These are phyloP conservation scores for Euphrasia confusa DNA, from an alignment of 257 asterid genomes.

Conservation along the genomic window DNA sequence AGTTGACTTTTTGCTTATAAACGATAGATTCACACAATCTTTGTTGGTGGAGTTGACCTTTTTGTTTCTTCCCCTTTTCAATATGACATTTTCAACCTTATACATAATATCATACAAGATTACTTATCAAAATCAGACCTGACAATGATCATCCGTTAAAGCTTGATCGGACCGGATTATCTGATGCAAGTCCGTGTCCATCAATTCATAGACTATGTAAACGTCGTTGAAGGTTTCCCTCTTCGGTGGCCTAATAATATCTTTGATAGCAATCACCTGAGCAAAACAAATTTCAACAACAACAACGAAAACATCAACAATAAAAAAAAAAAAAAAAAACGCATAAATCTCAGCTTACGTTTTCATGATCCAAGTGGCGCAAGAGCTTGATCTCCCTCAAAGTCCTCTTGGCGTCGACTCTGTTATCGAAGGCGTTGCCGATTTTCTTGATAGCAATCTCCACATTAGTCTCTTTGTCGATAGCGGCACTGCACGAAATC, in stretches of 20 bases:
- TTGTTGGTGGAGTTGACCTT: background rate
- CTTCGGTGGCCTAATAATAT: conserved; percentile 68
- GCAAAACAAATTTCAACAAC: conserved; percentile 6
- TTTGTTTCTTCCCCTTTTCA: background rate
- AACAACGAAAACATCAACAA: background rate
- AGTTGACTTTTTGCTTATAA: background rate
- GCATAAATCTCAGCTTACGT: conserved; percentile 33
- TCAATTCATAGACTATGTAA: conserved; percentile 68
- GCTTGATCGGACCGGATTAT: conserved; percentile 78
- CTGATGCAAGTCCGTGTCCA: conserved; percentile 91
- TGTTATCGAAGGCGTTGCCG: conserved; percentile 74
- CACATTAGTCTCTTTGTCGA: conserved; percentile 62
- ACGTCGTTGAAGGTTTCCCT: conserved; percentile 72
- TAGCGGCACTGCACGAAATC: conserved; percentile 53
- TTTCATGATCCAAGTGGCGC: conserved; percentile 82
- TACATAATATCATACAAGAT: background rate
- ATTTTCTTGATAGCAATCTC: conserved; percentile 84
- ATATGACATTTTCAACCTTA: background rate
- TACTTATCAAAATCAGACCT: conserved; percentile 32
- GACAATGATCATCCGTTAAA: conserved; percentile 74
- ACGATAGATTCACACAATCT: background rate
- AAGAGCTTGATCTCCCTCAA: conserved; percentile 77
- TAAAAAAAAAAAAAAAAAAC: background rate
- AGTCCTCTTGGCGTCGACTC: conserved; percentile 79
- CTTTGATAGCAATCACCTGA: conserved; percentile 78